Evolutionary conservation across 768 basidiomycete genomes (phyloP), one percentile per base, ranked within the genome.

Genomic region (Termitomyces sp.): DNA sequence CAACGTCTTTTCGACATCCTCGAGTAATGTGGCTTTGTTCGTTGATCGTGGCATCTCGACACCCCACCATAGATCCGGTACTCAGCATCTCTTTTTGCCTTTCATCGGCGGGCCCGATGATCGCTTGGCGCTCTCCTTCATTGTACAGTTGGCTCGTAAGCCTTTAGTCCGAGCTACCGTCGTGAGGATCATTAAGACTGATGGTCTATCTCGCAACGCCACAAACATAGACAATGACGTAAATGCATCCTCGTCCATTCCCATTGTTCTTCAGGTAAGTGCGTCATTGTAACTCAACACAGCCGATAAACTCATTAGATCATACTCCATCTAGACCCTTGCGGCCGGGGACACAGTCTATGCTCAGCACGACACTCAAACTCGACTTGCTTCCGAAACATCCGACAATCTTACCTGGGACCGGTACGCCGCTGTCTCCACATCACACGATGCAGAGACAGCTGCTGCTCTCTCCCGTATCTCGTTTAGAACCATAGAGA

Each of bases 71-170:
- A 64, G 68, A 8, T 50, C 49, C 22, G 68, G 53, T 37, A 69
- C 64, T 22, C 77, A 87, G 56, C 90, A 90, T 61, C 65, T 98
- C 33, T 84, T 95, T 68, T 68, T 94, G 44, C 91, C 95, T 0
- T 98, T 96, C 83, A 89, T 93, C 66, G 96, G 96, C 31, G 96
- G 96, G 0, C 86, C 92, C 0, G 96, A 99, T 68, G 96, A 98
- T 68, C 85, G 97, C 1, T 77, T 93, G 24, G 92, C 92, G 0
- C 75, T 98, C 33, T 73, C 81, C 29, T 84, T 98, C 64, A 81
- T 92, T 5, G 83, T 92, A 39, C 95, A 98, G 68, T 88, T 94
- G 55, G 78, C 79, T 51, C 71, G 72, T 29, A 86, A 88, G 61
- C 68, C 81, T 0, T 73, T 70, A 33, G 78, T 92, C 0, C 81